Evolutionary conservation across 2,329 filamentous ascomycete genomes (phyloP), one percentile per base, ranked within the genome.

Genomic region (Epichloe gansuensis): DNA sequence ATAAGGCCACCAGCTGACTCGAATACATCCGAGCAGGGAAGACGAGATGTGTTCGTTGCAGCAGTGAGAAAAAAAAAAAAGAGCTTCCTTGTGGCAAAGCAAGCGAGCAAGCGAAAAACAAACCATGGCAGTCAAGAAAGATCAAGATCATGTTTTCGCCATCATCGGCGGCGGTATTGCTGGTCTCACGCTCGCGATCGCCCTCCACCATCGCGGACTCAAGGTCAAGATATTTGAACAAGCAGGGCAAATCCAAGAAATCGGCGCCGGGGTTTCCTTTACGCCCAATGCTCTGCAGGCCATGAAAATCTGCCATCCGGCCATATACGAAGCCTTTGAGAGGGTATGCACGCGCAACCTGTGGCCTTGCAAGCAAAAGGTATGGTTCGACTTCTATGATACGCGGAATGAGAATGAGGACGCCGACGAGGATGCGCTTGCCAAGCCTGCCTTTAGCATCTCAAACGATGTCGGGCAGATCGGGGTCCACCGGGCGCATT

Each of bases 161-260:
- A 71, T 78, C 21, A 61, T 78, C 13, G 80, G 69, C 56, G 77
- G 66, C 51, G 80, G 69, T 58, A 78, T 71, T 53, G 76, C 71
- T 3, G 76, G 75, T 7, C 59, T 77, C 9, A 68, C 70, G 15
- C 66, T 78, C 0, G 73, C 73, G 0, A 63, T 76, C 0, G 74
- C 68, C 13, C 68, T 78, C 0, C 64, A 71, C 41, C 64, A 64
- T 2, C 71, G 74, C 38, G 61, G 62, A 2, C 59, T 77, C 15
- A 57, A 64, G 0, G 74, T 68, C 54, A 71, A 63, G 0, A 52
- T 78, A 3, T 78, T 74, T 56, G 75, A 78, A 57, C 68, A 71
- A 5, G 67, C 72, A 0, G 47, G 63, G 0, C 58, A 61, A 1
- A 70, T 74, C 50, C 63, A 67, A 3, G 74, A 76, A 55, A 71